Base-by-base conservation (phyloP, 805 yeast genomes). In the Yarrowia porcina region DNA sequence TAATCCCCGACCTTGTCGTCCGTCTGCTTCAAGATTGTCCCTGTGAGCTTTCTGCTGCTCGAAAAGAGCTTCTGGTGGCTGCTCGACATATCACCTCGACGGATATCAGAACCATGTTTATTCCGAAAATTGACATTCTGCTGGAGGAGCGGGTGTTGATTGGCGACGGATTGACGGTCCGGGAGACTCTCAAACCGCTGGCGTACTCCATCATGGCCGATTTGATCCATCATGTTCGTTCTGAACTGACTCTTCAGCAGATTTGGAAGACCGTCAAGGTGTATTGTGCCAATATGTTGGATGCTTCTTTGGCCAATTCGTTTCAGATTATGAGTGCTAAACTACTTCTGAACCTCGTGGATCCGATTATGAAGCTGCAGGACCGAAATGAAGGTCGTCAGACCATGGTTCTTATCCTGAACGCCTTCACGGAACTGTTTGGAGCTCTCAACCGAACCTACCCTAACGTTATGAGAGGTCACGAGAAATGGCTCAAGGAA, bases 311-410 rank as follows among this genome's bases (percentile, higher is more conserved):
- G 66, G 94, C 96, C 0, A 80, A 90, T 65, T 89, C 96, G 7
- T 97, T 92, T 36, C 98, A 96, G 73, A 89, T 92, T 10, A 91
- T 94, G 97, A 89, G 97, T 75, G 97, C 97, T 2, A 93, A 92
- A 74, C 77, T 94, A 32, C 75, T 94, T 32, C 75, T 93, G 66
- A 96, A 94, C 73, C 77, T 96, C 69, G 93, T 94, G 20, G 99
- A 96, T 67, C 79, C 96, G 45, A 88, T 94, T 39, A 81, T 88
- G 82, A 88, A 88, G 69, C 74, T 92, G 68, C 92, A 89, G 41
- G 88, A 88, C 61, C 89, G 89, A 67, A 81, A 83, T 27, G 97
- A 94, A 66, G 88, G 90, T 2, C 79, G 94, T 61, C 96, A 90
- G 72, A 77, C 96, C 61, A 83, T 91, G 75, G 83, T 94, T 82